A percentile compares a stretch with the other conserved stretches of the same genome.
phyloP scores from a whole-genome alignment of 2,329 filamentous ascomycete genomes.

The Diaporthe caulivora region DNA sequence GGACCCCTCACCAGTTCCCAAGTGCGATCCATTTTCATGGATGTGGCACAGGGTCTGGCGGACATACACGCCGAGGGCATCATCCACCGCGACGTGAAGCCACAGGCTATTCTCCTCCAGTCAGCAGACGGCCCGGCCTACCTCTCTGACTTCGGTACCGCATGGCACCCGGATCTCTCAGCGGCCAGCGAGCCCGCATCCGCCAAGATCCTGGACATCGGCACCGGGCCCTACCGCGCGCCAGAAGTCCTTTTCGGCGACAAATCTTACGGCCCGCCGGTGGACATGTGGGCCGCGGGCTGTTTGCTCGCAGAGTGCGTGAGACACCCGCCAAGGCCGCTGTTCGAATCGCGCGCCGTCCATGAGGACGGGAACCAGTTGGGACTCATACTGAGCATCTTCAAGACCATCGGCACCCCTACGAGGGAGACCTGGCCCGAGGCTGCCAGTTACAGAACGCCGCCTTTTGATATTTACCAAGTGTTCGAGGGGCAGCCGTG shows the following conservation, averaged over 20 bases:
- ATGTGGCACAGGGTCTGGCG: slow-evolving; percentile 78
- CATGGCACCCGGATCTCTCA: slow-evolving; percentile 78
- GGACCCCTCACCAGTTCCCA: slow-evolving; percentile 51
- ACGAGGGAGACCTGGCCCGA: slow-evolving; percentile 87
- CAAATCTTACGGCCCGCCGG: slow-evolving; percentile 74
- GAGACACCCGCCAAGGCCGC: slow-evolving; percentile 64
- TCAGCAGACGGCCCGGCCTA: slow-evolving; percentile 78
- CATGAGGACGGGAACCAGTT: slow-evolving; percentile 91
- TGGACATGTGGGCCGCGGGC: slow-evolving; percentile 93
- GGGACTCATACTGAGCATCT: slow-evolving; percentile 90
- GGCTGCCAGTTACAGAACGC: slow-evolving; percentile 73
- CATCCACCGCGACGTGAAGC: slow-evolving; percentile 94
- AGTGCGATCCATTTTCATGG: slow-evolving; percentile 64
- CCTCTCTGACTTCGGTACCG: slow-evolving; percentile 92
- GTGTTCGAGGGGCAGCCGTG: slow-evolving; percentile 77
- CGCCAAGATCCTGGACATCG: slow-evolving; percentile 90
- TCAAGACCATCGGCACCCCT: slow-evolving; percentile 90
- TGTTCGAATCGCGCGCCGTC: slow-evolving; percentile 83
- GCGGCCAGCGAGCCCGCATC: slow-evolving; percentile 71
- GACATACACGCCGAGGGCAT: slow-evolving; percentile 81
- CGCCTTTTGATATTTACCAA: slow-evolving; percentile 92
- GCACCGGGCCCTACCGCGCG: slow-evolving; percentile 90
- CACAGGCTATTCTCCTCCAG: slow-evolving; percentile 84
- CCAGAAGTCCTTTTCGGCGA: slow-evolving; percentile 93
- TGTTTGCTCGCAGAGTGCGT: slow-evolving; percentile 84